A percentile compares a stretch with the other conserved stretches of the same genome.
phyloP scores from a whole-genome alignment of 2,329 filamentous ascomycete genomes.

The Fusarium foetens region DNA sequence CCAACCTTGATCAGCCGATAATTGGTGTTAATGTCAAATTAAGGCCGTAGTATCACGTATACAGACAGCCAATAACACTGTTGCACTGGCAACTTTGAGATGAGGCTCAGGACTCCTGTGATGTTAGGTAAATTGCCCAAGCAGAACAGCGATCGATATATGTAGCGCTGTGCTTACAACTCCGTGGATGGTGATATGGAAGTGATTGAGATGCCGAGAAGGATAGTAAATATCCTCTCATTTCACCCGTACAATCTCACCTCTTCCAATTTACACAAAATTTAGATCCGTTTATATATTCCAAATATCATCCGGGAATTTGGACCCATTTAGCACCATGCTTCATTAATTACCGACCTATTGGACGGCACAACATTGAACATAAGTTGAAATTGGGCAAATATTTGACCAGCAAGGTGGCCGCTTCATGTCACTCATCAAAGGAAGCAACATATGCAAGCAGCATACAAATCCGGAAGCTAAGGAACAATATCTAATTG shows the following conservation, averaged over 20 bases:
- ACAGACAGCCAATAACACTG: background rate
- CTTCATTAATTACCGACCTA: conserved; percentile 7
- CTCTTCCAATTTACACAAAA: background rate
- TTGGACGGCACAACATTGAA: conserved; percentile 12
- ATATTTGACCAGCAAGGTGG: conserved; percentile 35
- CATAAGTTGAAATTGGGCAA: background rate
- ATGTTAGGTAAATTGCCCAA: background rate
- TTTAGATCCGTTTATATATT: background rate
- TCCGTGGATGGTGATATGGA: background rate
- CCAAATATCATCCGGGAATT: background rate
- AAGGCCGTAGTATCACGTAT: background rate
- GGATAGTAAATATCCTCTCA: background rate
- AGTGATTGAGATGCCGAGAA: background rate
- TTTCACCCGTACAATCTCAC: background rate
- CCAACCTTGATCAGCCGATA: background rate
- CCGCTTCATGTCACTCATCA: conserved; percentile 4
- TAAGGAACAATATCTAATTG: background rate
- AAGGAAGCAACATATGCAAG: background rate
- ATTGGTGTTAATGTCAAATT: background rate
- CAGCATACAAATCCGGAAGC: background rate
- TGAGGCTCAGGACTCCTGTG: background rate
- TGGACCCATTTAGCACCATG: background rate
- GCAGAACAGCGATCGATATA: background rate
- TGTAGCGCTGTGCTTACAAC: background rate
- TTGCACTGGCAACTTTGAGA: background rate